Percentiles rank a stretch among this genome's conserved stretches.
phyloP scores from a whole-genome alignment of 129 eudicot genomes.

The Silybum marianum region DNA sequence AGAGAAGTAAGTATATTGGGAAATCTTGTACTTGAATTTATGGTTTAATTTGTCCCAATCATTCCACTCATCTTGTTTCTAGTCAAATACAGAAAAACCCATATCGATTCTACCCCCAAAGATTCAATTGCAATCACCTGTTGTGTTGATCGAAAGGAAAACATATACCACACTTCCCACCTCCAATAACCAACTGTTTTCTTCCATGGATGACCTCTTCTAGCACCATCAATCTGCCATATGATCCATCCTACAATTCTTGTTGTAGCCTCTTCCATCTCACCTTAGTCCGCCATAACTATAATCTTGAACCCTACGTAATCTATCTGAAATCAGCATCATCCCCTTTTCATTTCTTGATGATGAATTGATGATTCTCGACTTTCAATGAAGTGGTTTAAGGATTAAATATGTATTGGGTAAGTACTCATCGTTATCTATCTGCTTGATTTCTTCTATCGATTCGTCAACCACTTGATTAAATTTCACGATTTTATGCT shows the following conservation, averaged over 20 bases:
- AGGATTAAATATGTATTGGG: background rate
- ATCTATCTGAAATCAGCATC: conserved; percentile 11
- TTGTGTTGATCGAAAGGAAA: background rate
- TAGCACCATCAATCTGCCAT: conserved; percentile 5
- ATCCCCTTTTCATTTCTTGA: background rate
- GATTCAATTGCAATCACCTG: background rate
- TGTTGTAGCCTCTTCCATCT: too few species aligned
- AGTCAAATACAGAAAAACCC: background rate
- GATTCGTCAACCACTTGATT: background rate
- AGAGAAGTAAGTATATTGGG: background rate
- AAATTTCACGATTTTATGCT: background rate
- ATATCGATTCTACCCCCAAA: background rate
- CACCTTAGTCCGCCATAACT: background rate
- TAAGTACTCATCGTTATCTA: background rate
- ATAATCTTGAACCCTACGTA: conserved; percentile 20
- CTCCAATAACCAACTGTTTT: background rate
- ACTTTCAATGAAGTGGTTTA: background rate
- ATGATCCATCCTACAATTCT: conserved; percentile 10
- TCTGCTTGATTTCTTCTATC: background rate
- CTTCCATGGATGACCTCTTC: background rate
- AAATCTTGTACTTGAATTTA: background rate
- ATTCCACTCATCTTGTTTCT: background rate
- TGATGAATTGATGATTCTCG: background rate
- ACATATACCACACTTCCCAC: background rate
- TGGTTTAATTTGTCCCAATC: background rate